A percentile compares a stretch with the other conserved stretches of the same genome.
phyloP scores from a whole-genome alignment of 129 eudicot species.

The Flaveria sonorensis region DNA sequence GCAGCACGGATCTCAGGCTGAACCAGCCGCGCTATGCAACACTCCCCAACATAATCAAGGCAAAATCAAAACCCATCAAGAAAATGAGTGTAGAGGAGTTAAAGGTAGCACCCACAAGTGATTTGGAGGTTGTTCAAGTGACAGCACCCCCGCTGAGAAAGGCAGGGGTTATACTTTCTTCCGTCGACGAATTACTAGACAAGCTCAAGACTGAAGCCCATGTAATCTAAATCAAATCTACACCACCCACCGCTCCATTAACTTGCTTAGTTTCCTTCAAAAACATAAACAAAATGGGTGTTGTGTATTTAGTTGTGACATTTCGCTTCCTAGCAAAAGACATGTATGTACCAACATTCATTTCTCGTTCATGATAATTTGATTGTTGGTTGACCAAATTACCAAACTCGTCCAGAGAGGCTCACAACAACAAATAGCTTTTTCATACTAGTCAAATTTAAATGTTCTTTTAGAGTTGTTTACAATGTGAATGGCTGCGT shows the following conservation, averaged over 20 bases:
- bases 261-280: background rate
- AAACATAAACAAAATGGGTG: background rate
- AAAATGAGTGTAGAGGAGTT: constrained; percentile 64
- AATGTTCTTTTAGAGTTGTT: too few species aligned
- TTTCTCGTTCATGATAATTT: too few species aligned
- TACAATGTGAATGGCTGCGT: too few species aligned
- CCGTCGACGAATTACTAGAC: constrained; percentile 83
- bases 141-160: constrained; percentile 87
- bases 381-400: too few species aligned
- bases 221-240: constrained; percentile 45
- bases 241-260: background rate
- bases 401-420: too few species aligned
- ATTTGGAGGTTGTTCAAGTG: constrained; percentile 77
- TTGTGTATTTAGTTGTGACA: background rate
- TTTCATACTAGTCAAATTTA: too few species aligned
- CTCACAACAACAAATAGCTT: too few species aligned
- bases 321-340: too few species aligned
- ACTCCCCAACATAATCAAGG: constrained; percentile 96
- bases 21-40: constrained; percentile 98
- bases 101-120: constrained; percentile 73
- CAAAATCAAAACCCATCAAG: constrained; percentile 83
- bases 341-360: too few species aligned
- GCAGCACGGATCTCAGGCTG: constrained; percentile 86
- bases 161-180: constrained; percentile 84
- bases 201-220: constrained; percentile 88